phyloP scores from a whole-genome alignment of 1,284 basidiomycete species.

The Stygiomarasmius scandens region DNA sequence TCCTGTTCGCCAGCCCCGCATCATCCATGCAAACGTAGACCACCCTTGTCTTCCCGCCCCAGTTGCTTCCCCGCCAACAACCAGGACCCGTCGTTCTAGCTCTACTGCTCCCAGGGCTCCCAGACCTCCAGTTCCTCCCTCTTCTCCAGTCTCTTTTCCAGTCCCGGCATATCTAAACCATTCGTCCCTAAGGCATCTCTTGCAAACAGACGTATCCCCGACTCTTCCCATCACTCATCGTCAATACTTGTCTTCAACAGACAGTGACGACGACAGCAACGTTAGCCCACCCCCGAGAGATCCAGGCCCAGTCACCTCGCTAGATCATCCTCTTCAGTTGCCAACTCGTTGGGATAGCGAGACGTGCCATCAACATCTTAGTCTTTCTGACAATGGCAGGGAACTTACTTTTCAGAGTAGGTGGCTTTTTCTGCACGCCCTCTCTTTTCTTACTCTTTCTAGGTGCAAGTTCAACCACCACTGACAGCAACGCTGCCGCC shows the following conservation, averaged over 20 bases:
- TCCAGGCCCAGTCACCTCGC: conserved; percentile 28
- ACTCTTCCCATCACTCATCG: conserved; percentile 28
- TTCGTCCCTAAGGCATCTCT: conserved; percentile 67
- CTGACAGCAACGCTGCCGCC: conserved; percentile 82
- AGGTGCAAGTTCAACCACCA: conserved; percentile 54
- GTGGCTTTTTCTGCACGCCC: conserved; percentile 15
- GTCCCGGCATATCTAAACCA: conserved; percentile 75
- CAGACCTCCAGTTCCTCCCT: conserved; percentile 24
- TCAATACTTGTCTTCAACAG: conserved; percentile 34
- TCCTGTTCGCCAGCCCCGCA: conserved; percentile 48
- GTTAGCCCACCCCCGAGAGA: conserved; percentile 47
- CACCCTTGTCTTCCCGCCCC: conserved; percentile 40
- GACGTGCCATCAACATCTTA: conserved; percentile 60
- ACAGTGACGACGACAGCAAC: conserved; percentile 68
- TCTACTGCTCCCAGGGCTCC: conserved; percentile 29
- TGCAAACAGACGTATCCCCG: conserved; percentile 62
- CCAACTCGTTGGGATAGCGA: conserved; percentile 81
- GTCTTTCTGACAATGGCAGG: conserved; percentile 67
- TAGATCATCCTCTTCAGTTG: conserved; percentile 54
- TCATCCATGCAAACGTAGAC: conserved; percentile 57
- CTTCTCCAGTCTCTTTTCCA: conserved; percentile 48
- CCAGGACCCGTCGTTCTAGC: conserved; percentile 50
- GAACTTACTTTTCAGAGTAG: conserved; percentile 70
- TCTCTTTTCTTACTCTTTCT: conserved; percentile 9
- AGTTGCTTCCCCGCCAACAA: conserved; percentile 39